Percentiles rank a stretch among this genome's conserved stretches.
phyloP scores from a whole-genome alignment of 306 rosid species.

The Pyrus bretschneideri region DNA sequence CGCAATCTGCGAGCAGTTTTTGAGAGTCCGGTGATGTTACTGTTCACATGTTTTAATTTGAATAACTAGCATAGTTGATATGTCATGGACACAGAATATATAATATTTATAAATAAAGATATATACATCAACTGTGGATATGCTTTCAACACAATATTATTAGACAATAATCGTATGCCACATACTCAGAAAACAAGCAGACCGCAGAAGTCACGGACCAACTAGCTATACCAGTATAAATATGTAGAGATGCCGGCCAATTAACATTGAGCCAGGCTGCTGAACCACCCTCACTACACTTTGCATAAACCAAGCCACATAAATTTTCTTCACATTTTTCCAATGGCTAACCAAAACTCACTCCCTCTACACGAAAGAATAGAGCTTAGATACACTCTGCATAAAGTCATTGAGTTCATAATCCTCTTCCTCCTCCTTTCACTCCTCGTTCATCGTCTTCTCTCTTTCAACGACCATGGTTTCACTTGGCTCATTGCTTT shows the following conservation, averaged over 20 bases:
- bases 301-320: neutral
- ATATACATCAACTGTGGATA: neutral
- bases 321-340: neutral
- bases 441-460: slow-evolving; percentile 15
- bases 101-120: no score
- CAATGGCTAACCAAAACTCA: neutral
- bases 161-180: neutral
- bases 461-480: slow-evolving; percentile 5
- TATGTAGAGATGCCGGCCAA: neutral
- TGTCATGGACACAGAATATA: no score
- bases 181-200: neutral
- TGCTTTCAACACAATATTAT: neutral
- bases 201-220: neutral
- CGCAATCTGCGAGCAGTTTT: no score
- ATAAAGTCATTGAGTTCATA: slow-evolving; percentile 6
- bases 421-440: slow-evolving; percentile 23
- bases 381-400: neutral
- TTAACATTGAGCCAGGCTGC: neutral
- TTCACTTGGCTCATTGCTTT: slow-evolving; percentile 16
- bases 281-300: neutral
- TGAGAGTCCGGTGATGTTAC: no score
- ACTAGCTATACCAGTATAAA: neutral
- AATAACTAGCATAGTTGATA: no score
- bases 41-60: no score
- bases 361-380: slow-evolving; percentile 7